A percentile compares a stretch with the other conserved stretches of the same genome.
phyloP scores from a whole-genome alignment of 345 rosid species.

The Citrus glauca region DNA sequence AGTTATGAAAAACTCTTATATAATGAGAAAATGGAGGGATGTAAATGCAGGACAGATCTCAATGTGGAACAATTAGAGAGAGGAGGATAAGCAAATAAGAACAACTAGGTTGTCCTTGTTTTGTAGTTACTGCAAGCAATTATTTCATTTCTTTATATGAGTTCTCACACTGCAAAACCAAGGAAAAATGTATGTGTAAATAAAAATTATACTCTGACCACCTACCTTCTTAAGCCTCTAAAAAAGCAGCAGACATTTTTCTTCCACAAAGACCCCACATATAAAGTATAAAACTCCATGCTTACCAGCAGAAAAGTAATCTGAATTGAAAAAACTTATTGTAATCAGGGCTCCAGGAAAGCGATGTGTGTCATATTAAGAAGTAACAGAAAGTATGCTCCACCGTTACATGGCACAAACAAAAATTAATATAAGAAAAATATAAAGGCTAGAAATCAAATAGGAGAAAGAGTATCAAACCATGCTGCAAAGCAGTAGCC shows the following conservation, averaged over 20 bases:
- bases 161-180: background rate
- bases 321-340: conserved; percentile 30
- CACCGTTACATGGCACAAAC: background rate
- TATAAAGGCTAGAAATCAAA: background rate
- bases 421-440: background rate
- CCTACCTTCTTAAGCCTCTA: conserved; percentile 59
- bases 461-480: conserved; percentile 1
- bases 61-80: too few relatives aligned
- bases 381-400: background rate
- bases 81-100: too few relatives aligned
- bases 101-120: too few relatives aligned
- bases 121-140: too few relatives aligned
- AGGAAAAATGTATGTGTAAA: background rate
- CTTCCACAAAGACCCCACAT: conserved; percentile 95
- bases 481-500: background rate
- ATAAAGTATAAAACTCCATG: conserved; percentile 39
- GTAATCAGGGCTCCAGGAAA: conserved; percentile 13
- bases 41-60: too few relatives aligned
- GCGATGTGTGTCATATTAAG: background rate
- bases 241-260: conserved; percentile 54
- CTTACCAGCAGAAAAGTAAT: conserved; percentile 65
- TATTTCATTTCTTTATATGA: too few relatives aligned
- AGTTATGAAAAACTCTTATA: too few relatives aligned
- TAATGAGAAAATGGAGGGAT: too few relatives aligned
- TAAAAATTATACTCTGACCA: background rate